A percentile compares a stretch with the other conserved stretches of the same genome.
These are phyloP conservation scores for Alternaria brassicae DNA, from an alignment of 2,329 filamentous ascomycete species.

Conservation along the genomic window DNA sequence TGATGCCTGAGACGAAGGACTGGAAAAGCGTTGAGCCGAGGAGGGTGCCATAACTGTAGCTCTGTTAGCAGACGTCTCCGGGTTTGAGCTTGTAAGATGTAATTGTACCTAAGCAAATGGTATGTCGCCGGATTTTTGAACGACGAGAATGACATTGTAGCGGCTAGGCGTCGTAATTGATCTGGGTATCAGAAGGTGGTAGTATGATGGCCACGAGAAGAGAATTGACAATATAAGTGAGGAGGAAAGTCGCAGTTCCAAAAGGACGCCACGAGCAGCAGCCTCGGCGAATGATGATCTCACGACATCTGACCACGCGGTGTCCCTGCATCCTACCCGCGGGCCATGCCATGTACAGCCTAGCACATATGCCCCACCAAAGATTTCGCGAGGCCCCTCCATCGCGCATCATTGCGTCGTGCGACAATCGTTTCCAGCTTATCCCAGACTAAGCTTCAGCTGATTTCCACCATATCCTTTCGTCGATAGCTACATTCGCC, in stretches of 20 bases:
- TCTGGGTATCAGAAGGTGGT: not conserved
- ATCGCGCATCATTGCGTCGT: conserved; percentile 5
- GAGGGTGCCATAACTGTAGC: conserved; percentile 79
- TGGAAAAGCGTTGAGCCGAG: conserved; percentile 89
- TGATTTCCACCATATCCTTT: not conserved
- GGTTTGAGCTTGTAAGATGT: not conserved
- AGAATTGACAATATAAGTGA: not conserved
- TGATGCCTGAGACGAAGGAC: conserved; percentile 75
- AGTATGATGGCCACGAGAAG: not conserved
- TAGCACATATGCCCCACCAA: not conserved
- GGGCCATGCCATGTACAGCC: not conserved
- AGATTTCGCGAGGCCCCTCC: conserved; percentile 1
- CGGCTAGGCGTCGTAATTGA: not conserved
- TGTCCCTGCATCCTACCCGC: conserved; percentile 7
- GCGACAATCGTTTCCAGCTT: not conserved
- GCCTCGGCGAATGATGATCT: conserved; percentile 31
- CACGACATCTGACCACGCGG: conserved; percentile 22
- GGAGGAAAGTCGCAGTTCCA: not conserved
- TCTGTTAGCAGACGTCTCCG: conserved; percentile 5
- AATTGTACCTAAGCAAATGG: conserved; percentile 72
- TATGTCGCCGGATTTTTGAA: conserved; percentile 73
- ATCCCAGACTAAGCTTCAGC: not conserved
- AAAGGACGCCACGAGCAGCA: conserved; percentile 2
- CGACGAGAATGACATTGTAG: conserved; percentile 53
- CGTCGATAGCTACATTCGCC: not conserved